Percentiles rank a stretch among this genome's conserved stretches.
Evolutionary conservation across 805 yeast genomes (phyloP).

Genomic region (Metschnikowia anglica): DNA sequence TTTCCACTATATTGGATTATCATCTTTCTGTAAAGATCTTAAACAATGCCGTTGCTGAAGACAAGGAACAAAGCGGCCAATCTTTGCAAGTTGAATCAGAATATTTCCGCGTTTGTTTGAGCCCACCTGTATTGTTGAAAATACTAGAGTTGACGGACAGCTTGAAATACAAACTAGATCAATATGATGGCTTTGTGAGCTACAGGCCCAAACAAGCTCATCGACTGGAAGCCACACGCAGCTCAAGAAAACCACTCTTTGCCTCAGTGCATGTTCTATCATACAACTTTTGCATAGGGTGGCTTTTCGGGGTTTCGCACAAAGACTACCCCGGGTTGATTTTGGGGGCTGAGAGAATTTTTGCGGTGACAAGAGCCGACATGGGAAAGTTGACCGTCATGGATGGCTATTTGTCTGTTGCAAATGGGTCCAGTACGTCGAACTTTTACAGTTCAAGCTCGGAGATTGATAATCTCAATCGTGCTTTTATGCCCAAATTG

Average conservation of each 20-base stretch:
- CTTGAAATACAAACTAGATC: constrained; percentile 6
- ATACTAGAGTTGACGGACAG: constrained; percentile 36
- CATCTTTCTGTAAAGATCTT: constrained; percentile 43
- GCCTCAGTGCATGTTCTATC: constrained; percentile 56
- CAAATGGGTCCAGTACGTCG: constrained; percentile 55
- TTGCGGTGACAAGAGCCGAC: constrained; percentile 58
- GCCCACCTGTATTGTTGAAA: constrained; percentile 48
- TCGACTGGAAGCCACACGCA: not conserved
- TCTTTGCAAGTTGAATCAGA: constrained; percentile 59
- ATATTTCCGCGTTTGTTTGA: constrained; percentile 56
- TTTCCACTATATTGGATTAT: constrained; percentile 45
- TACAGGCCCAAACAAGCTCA: not conserved
- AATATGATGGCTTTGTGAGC: constrained; percentile 2
- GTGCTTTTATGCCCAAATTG: constrained; percentile 69
- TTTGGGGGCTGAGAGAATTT: constrained; percentile 72
- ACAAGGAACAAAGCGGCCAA: constrained; percentile 29
- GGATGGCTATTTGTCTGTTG: constrained; percentile 70
- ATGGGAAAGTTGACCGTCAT: constrained; percentile 67
- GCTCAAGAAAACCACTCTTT: constrained; percentile 13
- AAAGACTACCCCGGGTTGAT: constrained; percentile 68
- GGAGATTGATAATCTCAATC: constrained; percentile 49
- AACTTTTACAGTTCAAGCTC: constrained; percentile 48
- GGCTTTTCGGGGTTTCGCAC: constrained; percentile 58
- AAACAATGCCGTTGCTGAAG: constrained; percentile 28
- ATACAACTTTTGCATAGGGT: constrained; percentile 70